Conservation (phyloP, 2,329 filamentous ascomycete species). For the Simplicillium sp. region DNA sequence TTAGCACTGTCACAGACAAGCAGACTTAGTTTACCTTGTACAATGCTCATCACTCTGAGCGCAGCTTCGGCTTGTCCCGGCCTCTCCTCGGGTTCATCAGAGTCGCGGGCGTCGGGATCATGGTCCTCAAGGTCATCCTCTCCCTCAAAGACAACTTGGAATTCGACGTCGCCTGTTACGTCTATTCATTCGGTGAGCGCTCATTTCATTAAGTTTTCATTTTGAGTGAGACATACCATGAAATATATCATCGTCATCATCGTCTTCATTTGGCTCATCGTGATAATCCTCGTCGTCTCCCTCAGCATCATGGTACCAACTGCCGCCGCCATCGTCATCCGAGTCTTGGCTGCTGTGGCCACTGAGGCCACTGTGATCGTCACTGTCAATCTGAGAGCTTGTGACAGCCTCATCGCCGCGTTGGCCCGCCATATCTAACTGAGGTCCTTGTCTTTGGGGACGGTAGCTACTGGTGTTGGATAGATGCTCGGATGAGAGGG, state of each 20-base stretch:
- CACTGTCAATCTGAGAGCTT: too few relatives aligned
- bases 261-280: conserved; percentile 16
- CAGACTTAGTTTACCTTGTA: conserved; percentile 16
- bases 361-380: too few relatives aligned
- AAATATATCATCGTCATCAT: conserved; percentile 11
- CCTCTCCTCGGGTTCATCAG: conserved; percentile 27
- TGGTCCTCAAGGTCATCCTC: conserved; percentile 13
- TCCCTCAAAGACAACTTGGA: conserved; percentile 12
- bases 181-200: background rate
- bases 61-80: conserved; percentile 9
- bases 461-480: too few relatives aligned
- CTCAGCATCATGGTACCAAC: conserved; percentile 8
- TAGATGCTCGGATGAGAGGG: too few relatives aligned
- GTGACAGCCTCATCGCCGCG: too few relatives aligned
- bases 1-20: background rate
- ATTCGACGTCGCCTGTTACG: conserved; percentile 10
- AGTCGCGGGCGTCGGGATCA: conserved; percentile 14
- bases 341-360: too few relatives aligned
- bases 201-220: background rate
- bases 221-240: conserved; percentile 9
- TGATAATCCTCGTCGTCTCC: conserved; percentile 17
- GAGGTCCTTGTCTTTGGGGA: too few relatives aligned
- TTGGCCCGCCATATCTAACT: too few relatives aligned
- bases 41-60: conserved; percentile 15
- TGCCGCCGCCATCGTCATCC: background rate